Base-by-base conservation (phyloP, 345 rosid genomes). In the Viola odorata region DNA sequence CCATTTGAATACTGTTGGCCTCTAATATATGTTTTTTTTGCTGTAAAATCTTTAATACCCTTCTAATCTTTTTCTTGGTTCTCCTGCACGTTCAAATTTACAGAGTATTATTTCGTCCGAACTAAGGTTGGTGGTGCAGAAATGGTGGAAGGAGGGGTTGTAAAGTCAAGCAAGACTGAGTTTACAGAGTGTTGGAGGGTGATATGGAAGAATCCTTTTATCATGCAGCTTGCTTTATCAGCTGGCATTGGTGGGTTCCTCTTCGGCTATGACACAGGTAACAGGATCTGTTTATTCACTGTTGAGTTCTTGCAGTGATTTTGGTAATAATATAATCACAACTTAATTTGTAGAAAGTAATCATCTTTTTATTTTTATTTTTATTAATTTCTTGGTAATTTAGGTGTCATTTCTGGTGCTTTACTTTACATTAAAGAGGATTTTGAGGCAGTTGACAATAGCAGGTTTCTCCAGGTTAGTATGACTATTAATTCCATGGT, bases 211-310 rank as follows among this genome's bases (percentile, higher is more conserved):
- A 82, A 85, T 3, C 91, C 97, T 38, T 90, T 83, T 66, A 87
- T 90, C 37, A 81, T 82, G 87, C 75, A 80, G 42, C 94, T 92
- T 10, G 90, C 96, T 4, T 77, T 87, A 47, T 80, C 95, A 1
- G 98, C 97, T 5, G 99, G 96, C 11, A 80, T 94, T 55, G 97
- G 99, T 14, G 96, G 97, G 5, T 81, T 94, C 39, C 79, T 84
- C 50, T 90, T 92, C 54, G 98, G 98, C 3, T 87, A 92, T 61
- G 98, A 89, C 57, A 92, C 97, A 37, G 98, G 96, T 61, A 68
- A 62, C 1, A 47, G 0, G 6, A 38, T 12, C 9, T 6, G 8
- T 23, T 23, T 3, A 8, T 16, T 53, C 37, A 6, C 23, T 9
- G 9, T 6, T 5, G 5, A n/a, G 55, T 15, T 9, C 50, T 47